These are phyloP conservation scores for Solanum megistacrolobum DNA, from an alignment of 257 asterid genomes.

Conservation along the genomic window DNA sequence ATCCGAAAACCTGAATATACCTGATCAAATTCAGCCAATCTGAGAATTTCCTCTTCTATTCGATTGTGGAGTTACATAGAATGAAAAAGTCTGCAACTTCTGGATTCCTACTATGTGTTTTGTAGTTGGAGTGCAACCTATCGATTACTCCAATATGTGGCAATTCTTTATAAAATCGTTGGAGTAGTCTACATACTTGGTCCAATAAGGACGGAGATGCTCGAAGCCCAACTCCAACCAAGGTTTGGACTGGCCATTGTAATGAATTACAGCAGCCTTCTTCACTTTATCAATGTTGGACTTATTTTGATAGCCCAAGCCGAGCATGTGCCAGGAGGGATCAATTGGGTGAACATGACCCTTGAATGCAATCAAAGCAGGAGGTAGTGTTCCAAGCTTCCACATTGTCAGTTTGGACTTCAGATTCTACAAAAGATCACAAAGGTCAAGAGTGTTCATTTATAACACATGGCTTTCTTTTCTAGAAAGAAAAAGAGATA, in stretches of 20 bases:
- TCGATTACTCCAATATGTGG: constrained; percentile 77
- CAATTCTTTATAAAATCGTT: constrained; percentile 76
- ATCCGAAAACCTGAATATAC: constrained; percentile 3
- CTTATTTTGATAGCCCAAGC: constrained; percentile 88
- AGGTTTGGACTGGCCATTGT: constrained; percentile 96
- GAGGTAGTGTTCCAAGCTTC: constrained; percentile 98
- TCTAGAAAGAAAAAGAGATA: neutral
- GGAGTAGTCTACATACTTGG: constrained; percentile 87
- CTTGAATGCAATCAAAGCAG: constrained; percentile 92
- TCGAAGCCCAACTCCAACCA: constrained; percentile 96
- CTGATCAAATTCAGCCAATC: constrained; percentile 16
- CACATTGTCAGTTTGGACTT: constrained; percentile 83
- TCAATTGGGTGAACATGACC: constrained; percentile 85
- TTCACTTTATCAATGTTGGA: constrained; percentile 60
- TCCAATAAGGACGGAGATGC: constrained; percentile 98
- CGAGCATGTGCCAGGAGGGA: constrained; percentile 98
- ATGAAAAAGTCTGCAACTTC: neutral
- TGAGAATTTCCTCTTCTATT: constrained; percentile 17
- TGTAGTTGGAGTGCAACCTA: neutral
- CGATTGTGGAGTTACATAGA: neutral
- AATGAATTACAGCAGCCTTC: constrained; percentile 93
- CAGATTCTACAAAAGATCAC: constrained; percentile 59
- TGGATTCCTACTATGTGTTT: neutral
- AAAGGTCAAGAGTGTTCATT: neutral
- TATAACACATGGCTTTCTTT: neutral